Evolutionary conservation across 768 basidiomycete genomes (phyloP).

Genomic region (Naganishia randhawae): DNA sequence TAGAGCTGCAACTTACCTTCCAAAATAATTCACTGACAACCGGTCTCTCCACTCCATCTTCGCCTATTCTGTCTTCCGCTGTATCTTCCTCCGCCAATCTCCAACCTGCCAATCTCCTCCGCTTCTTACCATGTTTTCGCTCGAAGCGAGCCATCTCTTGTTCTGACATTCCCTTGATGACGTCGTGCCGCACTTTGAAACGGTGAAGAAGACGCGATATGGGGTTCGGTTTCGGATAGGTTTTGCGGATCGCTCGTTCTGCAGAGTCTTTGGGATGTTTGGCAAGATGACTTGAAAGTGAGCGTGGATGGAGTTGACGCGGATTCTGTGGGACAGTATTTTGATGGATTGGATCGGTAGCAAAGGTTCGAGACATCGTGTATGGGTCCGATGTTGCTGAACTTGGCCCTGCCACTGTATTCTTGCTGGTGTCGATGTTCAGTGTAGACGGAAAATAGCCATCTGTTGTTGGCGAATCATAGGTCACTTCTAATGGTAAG

Average conservation of each 20-base stretch:
- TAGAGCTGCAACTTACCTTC: slow-evolving; percentile 46
- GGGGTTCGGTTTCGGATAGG: slow-evolving; percentile 53
- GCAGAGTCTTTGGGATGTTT: slow-evolving; percentile 51
- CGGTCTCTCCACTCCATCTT: slow-evolving; percentile 56
- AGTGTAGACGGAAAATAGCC: slow-evolving; percentile 9
- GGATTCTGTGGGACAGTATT: slow-evolving; percentile 8
- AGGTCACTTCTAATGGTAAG: neutral
- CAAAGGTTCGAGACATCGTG: slow-evolving; percentile 6
- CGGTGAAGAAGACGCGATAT: slow-evolving; percentile 40
- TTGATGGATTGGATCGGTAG: slow-evolving; percentile 10
- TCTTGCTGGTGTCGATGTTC: neutral
- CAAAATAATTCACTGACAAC: slow-evolving; percentile 63
- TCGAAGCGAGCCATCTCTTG: slow-evolving; percentile 35
- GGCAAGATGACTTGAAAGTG: slow-evolving; percentile 54
- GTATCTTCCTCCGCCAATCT: slow-evolving; percentile 52
- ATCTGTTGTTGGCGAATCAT: neutral
- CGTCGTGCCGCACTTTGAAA: slow-evolving; percentile 50
- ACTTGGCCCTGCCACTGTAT: neutral
- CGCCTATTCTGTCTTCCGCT: slow-evolving; percentile 56
- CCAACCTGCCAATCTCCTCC: slow-evolving; percentile 47
- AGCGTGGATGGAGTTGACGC: slow-evolving; percentile 21
- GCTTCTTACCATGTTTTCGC: slow-evolving; percentile 36
- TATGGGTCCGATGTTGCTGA: slow-evolving; percentile 7
- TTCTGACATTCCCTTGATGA: slow-evolving; percentile 43
- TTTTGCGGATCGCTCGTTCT: slow-evolving; percentile 51